These are phyloP conservation scores for Penicillium daleae DNA, from an alignment of 495 filamentous ascomycete genomes.

Conservation along the genomic window DNA sequence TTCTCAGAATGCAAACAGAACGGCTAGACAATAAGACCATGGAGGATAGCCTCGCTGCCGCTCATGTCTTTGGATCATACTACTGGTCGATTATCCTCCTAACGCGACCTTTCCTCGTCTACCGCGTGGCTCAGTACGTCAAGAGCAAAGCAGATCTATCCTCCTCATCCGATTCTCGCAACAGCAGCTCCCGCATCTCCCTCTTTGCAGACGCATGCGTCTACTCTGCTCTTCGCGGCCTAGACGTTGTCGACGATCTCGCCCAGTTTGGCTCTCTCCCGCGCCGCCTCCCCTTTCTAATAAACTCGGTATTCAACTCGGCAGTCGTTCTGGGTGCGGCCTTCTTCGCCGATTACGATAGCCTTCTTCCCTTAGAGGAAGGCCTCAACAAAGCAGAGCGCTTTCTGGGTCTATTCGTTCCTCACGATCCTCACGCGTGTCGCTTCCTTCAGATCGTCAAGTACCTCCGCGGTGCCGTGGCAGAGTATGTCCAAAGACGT, in stretches of 20 bases:
- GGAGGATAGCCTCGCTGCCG: slow-evolving; percentile 62
- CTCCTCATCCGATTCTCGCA: slow-evolving; percentile 25
- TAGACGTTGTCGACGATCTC: slow-evolving; percentile 63
- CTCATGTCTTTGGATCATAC: slow-evolving; percentile 71
- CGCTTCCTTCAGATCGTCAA: slow-evolving; percentile 67
- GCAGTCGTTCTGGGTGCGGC: slow-evolving; percentile 70
- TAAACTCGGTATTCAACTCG: slow-evolving; percentile 75
- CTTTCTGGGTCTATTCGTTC: slow-evolving; percentile 64
- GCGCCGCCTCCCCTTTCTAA: slow-evolving; percentile 67
- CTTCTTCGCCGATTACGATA: slow-evolving; percentile 68
- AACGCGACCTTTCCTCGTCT: slow-evolving; percentile 69
- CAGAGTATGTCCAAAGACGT: slow-evolving; percentile 45
- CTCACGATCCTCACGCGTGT: slow-evolving; percentile 65
- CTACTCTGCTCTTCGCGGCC: slow-evolving; percentile 67
- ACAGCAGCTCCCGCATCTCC: slow-evolving; percentile 53
- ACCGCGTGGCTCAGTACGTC: slow-evolving; percentile 51
- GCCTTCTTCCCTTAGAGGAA: slow-evolving; percentile 55
- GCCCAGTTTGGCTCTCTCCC: slow-evolving; percentile 64
- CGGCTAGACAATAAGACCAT: slow-evolving; percentile 41
- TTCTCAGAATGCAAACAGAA: slow-evolving; percentile 43
- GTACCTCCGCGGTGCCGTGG: slow-evolving; percentile 61
- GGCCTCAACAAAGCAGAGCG: slow-evolving; percentile 61
- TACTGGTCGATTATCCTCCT: slow-evolving; percentile 76
- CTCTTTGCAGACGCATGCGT: slow-evolving; percentile 73
- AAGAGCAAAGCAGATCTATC: slow-evolving; percentile 40